Evolutionary conservation across 352 stramenopile genomes (phyloP), one percentile per base, ranked within the genome.

Genomic region (Pythium brassicae): DNA sequence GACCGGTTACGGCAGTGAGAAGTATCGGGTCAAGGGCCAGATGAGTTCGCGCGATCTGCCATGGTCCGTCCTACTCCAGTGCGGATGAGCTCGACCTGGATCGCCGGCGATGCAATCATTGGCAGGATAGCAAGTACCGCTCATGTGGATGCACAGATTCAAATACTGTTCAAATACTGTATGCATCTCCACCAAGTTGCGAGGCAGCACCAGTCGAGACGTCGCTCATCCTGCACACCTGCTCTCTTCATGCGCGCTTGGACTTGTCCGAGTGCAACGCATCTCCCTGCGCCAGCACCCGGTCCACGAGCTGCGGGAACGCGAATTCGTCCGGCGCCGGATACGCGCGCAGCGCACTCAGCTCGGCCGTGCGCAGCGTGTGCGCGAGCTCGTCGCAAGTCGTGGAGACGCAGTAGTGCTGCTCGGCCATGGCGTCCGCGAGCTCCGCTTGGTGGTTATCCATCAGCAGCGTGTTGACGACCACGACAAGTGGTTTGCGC

Each of bases 361-460:
- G 69, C 52, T 89, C 63, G 7, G 69, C 67, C 2, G 29, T 59
- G n/a, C 63, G 35, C 2, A 93, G 67, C 35, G 67, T 63, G 5
- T 44, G 20, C 11, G 69, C 53, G 25, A 92, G 60, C 6, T 34
- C 54, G 22, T 74, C 63, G 15, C 74, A 76, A 2, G 63, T 78
- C 10, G 85, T 88, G 19, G 71, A 59, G 11, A 89, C 59, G 53
- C 83, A 89, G 50, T 80, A 89, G 2, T 65, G 69, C 50, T 80
- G 59, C 25, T 76, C 71, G 17, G 83, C 83, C 81, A 99, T 96
- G 37, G 95, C 94, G 47, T 91, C 72, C 8, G 96, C 95, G 20
- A 99, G 71, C 65, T 99, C 96, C 35, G 74, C 79, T 73, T 99
- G 96, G 71, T 99, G 96, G 81, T 99, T 98, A 82, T 98, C 83